Conservation (phyloP, 257 asterid genomes). For the Cynanchum wilfordii region DNA sequence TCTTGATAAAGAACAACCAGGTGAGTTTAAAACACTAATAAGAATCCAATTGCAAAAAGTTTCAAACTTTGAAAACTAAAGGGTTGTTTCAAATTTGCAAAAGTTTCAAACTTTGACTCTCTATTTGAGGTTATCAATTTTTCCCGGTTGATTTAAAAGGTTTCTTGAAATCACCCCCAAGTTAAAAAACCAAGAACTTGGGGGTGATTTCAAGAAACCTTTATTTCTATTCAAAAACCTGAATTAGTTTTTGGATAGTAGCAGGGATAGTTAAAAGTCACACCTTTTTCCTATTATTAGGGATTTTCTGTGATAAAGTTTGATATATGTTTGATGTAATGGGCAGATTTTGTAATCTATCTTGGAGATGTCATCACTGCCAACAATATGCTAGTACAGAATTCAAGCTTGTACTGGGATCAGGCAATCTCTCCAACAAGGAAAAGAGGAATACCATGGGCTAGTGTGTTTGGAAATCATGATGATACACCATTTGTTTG, state of each 20-base stretch:
- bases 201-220: too few relatives aligned
- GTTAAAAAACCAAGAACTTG: too few relatives aligned
- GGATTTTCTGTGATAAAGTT: neutral
- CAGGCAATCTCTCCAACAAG: slow-evolving; percentile 76
- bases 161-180: too few relatives aligned
- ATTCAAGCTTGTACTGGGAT: slow-evolving; percentile 83
- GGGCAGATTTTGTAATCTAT: slow-evolving; percentile 72
- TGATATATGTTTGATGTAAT: slow-evolving; percentile 3
- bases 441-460: slow-evolving; percentile 65
- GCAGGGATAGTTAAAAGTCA: too few relatives aligned
- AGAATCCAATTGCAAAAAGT: neutral
- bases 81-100: neutral
- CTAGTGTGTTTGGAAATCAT: slow-evolving; percentile 78
- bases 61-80: neutral
- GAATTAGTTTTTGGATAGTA: too few relatives aligned
- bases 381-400: slow-evolving; percentile 56
- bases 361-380: slow-evolving; percentile 89
- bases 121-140: too few relatives aligned
- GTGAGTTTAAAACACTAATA: slow-evolving; percentile 19
- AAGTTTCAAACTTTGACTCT: too few relatives aligned
- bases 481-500: slow-evolving; percentile 85
- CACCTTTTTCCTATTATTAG: too few relatives aligned
- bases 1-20: slow-evolving; percentile 68
- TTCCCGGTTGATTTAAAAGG: too few relatives aligned
- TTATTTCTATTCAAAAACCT: too few relatives aligned